Evolutionary conservation across 31 red algal genomes (phyloP).

Genomic region (Asparagopsis taxiformis): DNA sequence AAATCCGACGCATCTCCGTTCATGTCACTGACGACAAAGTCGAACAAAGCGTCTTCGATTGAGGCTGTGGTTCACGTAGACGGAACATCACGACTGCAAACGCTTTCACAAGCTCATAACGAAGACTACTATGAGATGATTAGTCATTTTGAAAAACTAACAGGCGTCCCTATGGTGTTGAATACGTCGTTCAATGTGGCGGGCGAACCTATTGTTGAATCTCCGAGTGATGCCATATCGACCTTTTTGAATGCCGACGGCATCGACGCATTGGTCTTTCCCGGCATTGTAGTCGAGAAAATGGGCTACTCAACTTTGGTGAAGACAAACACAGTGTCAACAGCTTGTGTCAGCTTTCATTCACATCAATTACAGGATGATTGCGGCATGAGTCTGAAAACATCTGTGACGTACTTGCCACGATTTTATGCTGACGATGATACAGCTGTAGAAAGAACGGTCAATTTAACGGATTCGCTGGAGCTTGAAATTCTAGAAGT

Average conservation of each 20-base stretch:
- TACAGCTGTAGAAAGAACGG: neutral
- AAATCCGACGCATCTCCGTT: constrained; percentile 23
- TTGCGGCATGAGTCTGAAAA: constrained; percentile 24
- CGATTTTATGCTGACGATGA: constrained; percentile 3
- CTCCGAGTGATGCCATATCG: constrained; percentile 64
- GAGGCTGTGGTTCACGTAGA: constrained; percentile 80
- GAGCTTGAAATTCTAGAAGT: constrained; percentile 56
- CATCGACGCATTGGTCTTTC: constrained; percentile 74
- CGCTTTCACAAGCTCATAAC: constrained; percentile 41
- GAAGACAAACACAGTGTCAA: neutral
- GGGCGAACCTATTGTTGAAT: constrained; percentile 86
- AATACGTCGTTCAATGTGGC: constrained; percentile 90
- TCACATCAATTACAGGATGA: constrained; percentile 35
- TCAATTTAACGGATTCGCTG: constrained; percentile 30
- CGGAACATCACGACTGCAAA: constrained; percentile 81
- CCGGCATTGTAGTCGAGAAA: constrained; percentile 25
- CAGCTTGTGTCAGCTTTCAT: constrained; percentile 38
- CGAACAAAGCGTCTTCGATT: constrained; percentile 9
- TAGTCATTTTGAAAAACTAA: constrained; percentile 15
- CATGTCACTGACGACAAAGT: constrained; percentile 54
- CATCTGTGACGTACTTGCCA: constrained; percentile 5
- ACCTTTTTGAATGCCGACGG: constrained; percentile 52
- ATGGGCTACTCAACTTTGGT: neutral
- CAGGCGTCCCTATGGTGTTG: constrained; percentile 70
- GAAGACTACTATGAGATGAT: constrained; percentile 54